phyloP scores from a whole-genome alignment of 495 filamentous ascomycete genomes.

The Hypoxylon trugodes region DNA sequence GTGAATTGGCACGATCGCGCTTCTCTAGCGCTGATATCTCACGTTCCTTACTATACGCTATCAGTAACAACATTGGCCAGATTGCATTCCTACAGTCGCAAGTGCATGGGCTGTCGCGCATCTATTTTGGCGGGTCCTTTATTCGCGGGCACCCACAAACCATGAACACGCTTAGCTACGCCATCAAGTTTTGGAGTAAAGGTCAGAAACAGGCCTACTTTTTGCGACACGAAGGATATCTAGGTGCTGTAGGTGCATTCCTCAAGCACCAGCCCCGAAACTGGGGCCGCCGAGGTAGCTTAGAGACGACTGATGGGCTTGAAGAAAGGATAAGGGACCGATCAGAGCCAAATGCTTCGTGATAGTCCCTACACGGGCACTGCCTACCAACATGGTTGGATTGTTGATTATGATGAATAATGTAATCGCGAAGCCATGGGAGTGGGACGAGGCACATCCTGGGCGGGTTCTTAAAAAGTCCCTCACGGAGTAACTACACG shows the following conservation, averaged over 20 bases:
- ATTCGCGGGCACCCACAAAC: conserved; percentile 96
- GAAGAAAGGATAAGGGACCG: conserved; percentile 27
- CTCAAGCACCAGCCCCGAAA: conserved; percentile 88
- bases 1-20: conserved; percentile 37
- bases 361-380: background rate
- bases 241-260: conserved; percentile 96
- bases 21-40: conserved; percentile 62
- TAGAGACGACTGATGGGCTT: conserved; percentile 49
- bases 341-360: background rate
- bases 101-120: conserved; percentile 87
- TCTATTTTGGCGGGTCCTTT: conserved; percentile 97
- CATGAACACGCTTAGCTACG: conserved; percentile 95
- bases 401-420: background rate
- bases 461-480: background rate
- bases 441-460: background rate
- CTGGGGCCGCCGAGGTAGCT: conserved; percentile 87
- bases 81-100: conserved; percentile 95
- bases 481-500: background rate
- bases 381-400: background rate
- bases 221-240: conserved; percentile 92
- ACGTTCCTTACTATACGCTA: conserved; percentile 77
- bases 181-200: conserved; percentile 96
- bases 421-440: background rate
- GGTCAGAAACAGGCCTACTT: conserved; percentile 96
- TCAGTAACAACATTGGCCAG: conserved; percentile 96